Evolutionary conservation across 2,329 filamentous ascomycete genomes (phyloP), one percentile per base, ranked within the genome.

Genomic region (Colletotrichum neosansevieriae): DNA sequence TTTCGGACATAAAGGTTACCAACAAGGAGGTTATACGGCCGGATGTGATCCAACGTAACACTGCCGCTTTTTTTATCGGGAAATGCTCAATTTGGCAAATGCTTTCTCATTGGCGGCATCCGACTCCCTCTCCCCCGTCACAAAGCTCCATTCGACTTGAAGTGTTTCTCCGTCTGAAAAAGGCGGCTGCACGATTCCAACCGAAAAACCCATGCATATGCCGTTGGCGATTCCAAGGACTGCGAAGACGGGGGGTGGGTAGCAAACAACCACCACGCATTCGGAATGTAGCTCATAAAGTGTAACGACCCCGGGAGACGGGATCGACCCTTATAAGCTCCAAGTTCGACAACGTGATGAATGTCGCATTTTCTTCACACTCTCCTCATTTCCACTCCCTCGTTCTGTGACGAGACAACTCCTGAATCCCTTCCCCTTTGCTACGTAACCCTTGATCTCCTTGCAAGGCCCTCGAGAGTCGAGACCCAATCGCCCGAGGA

Each of bases 401-500:
- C 49, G 49, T 36, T 11, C n/a, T 11, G 24, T 34, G 29, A n/a
- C 49, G 15, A 53, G 49, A 32, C 13, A 29, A 53, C 34, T 34
- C 49, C 49, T 3, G 36, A 38, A 1, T 15, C 49, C 24, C 49
- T 53, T 34, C 10, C n/a, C 49, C 49, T 53, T 38, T 38, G 36
- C 36, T 38, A 15, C 29, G 11, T 12, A 53, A 7, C 49, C 29
- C 49, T 51, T 51, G 24, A 21, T 51, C n/a, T n/a, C 49, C 24
- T n/a, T 53, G 49, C 49, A 29, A 53, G 49, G 29, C 34, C 49
- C 49, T 32, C 49, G 29, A 53, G 24, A 53, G 29, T 32, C 49
- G 29, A 53, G 24, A 53, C 34, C 49, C 34, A 15, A 32, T 53
- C 29, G 49, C 24, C 15, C 34, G 49, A 53, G 29, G 12, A 53